Percentiles rank a stretch among this genome's conserved stretches.
Conservation (phyloP, 2,329 filamentous ascomycete species). For the Fusarium odoratissimum region DNA sequence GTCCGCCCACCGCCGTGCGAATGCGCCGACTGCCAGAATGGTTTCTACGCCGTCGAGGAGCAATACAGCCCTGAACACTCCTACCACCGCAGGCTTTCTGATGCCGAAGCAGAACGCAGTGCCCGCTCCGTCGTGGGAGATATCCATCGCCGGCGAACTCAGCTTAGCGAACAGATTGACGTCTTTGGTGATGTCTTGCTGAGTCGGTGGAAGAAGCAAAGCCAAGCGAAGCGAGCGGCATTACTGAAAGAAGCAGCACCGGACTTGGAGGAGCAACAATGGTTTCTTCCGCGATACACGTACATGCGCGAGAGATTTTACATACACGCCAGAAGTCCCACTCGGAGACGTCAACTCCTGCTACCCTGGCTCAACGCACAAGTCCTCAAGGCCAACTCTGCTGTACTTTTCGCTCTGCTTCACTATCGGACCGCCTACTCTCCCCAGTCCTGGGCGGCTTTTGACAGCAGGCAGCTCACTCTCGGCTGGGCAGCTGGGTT, state of each 20-base stretch:
- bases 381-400: fast-evolving
- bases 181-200: fast-evolving
- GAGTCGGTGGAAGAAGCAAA: fast-evolving
- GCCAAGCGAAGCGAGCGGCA: fast-evolving
- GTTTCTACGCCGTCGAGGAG: not conserved
- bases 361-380: not conserved
- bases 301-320: fast-evolving
- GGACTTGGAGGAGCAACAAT: fast-evolving
- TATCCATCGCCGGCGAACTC: fast-evolving
- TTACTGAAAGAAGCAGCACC: fast-evolving
- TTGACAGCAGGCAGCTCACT: fast-evolving
- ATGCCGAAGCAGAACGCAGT: fast-evolving
- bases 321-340: fast-evolving
- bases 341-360: fast-evolving
- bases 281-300: fast-evolving
- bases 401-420: fast-evolving
- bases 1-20: not conserved
- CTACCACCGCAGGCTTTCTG: fast-evolving
- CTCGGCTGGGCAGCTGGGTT: fast-evolving
- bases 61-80: not conserved
- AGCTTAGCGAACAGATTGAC: fast-evolving
- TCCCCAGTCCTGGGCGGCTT: fast-evolving
- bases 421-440: fast-evolving
- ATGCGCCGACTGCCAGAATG: fast-evolving
- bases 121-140: fast-evolving